Evolutionary conservation across 768 basidiomycete genomes (phyloP), one percentile per base, ranked within the genome.

Genomic region (Kwoniella mangroviensis): DNA sequence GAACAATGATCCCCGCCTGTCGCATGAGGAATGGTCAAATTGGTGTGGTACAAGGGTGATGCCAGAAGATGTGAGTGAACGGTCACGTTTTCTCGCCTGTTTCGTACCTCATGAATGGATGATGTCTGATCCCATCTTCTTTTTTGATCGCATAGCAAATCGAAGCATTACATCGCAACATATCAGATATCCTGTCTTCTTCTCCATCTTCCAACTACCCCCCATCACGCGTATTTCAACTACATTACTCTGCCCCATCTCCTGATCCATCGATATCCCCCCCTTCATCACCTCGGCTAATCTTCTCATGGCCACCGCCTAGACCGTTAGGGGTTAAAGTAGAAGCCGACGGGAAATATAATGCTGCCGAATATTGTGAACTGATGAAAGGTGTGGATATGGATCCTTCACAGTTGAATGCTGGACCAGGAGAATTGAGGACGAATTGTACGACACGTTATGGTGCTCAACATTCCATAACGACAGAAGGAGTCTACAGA

Each of bases 271-370:
- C 81, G 75, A 28, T 54, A 70, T 61, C 40, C 54, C 55, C 62
- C 10, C 17, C 51, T 40, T 26, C 51, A 22, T 26, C 59, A n/a
- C 62, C 68, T 41, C 62, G 52, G 6, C 74, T 81, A 52, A 66
- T 83, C 52, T 82, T 83, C 68, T 79, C 83, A 1, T 82, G 82
- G 78, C 83, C 83, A 22, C 79, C 83, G 4, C 72, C 82, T 1
- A 69, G 82, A 52, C 68, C 73, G 2, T n/a, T 70, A 21, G 69
- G 70, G 15, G 68, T 68, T 15, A 43, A 26, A 21, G 64, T 65
- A 45, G 21, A 51, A 53, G 51, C 65, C 58, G 83, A 83, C 69
- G 83, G 83, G 6, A 54, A 67, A 21, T 84, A 84, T 70, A 70
- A 74, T 66, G 79, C 81, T 2, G 76, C 78, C 24, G 83, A 84